These are phyloP conservation scores for Saccharomyces pastorianus DNA, from an alignment of 1,139 yeast genomes.

Conservation along the genomic window DNA sequence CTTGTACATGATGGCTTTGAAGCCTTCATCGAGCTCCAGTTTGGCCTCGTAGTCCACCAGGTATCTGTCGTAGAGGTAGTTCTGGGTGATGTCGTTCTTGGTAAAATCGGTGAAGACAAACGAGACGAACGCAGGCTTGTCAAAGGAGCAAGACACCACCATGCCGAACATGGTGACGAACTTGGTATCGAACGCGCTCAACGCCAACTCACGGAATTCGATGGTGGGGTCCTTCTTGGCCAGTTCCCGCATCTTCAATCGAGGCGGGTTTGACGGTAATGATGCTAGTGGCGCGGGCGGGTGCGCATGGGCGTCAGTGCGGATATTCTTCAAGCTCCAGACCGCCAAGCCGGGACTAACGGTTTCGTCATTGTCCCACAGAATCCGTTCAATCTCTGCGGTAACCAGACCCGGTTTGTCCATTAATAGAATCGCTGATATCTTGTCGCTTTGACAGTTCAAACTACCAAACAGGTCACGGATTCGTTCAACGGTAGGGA, in stretches of 20 bases:
- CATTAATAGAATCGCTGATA: background rate
- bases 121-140: slow-evolving; percentile 9
- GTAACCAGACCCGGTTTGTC: background rate
- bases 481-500: background rate
- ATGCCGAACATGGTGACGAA: slow-evolving; percentile 16
- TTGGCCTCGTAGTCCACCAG: slow-evolving; percentile 13
- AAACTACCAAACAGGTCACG: background rate
- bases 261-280: background rate
- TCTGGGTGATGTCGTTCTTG: slow-evolving; percentile 11
- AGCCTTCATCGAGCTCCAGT: slow-evolving; percentile 12
- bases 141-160: slow-evolving; percentile 16
- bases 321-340: background rate
- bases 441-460: background rate
- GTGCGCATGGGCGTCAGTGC: background rate
- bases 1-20: slow-evolving; percentile 15
- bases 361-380: background rate
- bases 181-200: slow-evolving; percentile 7
- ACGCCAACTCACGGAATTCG: slow-evolving; percentile 10
- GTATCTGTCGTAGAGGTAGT: slow-evolving; percentile 18
- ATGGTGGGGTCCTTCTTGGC: slow-evolving; percentile 10
- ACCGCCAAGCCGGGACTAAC: background rate
- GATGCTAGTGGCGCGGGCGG: background rate
- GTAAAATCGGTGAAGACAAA: slow-evolving; percentile 24
- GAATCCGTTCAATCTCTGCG: background rate
- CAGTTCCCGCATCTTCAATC: background rate